Conservation (phyloP, 2,329 filamentous ascomycete genomes). For the Didymella keratinophila region DNA sequence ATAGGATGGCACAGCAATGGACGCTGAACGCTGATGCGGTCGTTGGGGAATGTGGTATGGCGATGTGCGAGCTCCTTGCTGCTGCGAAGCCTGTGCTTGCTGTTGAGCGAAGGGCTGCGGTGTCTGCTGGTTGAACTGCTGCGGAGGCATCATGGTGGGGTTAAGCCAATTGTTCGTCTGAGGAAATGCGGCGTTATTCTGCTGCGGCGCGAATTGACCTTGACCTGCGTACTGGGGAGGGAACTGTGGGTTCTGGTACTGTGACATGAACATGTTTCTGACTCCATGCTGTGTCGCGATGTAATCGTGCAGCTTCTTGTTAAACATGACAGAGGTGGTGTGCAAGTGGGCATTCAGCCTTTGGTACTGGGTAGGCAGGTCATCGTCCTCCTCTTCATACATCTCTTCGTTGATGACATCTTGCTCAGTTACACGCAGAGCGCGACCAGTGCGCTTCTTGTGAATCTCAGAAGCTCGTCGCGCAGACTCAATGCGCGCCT, state of each 20-base stretch:
- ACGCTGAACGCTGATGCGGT: conserved; percentile 55
- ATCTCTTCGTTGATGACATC: conserved; percentile 92
- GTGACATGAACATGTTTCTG: conserved; percentile 53
- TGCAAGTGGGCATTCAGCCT: conserved; percentile 69
- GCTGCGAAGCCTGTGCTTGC: conserved; percentile 31
- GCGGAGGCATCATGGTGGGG: conserved; percentile 45
- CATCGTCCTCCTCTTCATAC: conserved; percentile 95
- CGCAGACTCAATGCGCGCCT: conserved; percentile 88
- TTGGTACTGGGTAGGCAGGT: conserved; percentile 72
- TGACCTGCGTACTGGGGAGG: conserved; percentile 30
- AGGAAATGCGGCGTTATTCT: conserved; percentile 32
- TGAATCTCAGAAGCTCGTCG: conserved; percentile 89
- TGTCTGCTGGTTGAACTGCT: conserved; percentile 42
- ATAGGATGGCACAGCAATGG: conserved; percentile 54
- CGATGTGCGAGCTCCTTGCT: conserved; percentile 51
- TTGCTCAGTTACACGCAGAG: conserved; percentile 80
- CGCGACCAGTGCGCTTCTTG: conserved; percentile 84
- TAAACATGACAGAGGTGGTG: conserved; percentile 67
- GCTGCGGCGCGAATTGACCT: conserved; percentile 28
- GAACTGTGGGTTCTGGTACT: conserved; percentile 34
- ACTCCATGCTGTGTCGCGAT: conserved; percentile 66
- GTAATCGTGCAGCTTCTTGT: conserved; percentile 67
- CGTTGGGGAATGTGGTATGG: conserved; percentile 57
- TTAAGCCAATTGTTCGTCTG: conserved; percentile 40
- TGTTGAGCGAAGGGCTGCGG: conserved; percentile 34